Conservation (phyloP, 2,329 filamentous ascomycete species). For the Zymoseptoria tritici region DNA sequence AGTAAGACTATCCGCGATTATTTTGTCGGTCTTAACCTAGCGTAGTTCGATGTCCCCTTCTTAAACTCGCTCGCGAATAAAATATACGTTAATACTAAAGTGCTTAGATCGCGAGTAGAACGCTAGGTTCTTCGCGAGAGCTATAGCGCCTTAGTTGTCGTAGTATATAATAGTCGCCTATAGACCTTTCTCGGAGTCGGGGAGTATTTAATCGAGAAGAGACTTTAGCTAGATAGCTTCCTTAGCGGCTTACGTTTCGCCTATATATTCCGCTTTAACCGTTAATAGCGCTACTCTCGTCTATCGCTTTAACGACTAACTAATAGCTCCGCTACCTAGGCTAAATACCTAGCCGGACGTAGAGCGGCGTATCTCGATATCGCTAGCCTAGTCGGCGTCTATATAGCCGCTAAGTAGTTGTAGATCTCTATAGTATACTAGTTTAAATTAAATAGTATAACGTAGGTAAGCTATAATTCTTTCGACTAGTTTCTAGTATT, state of each 20-base stretch:
- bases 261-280: slow-evolving; percentile 23
- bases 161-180: slow-evolving; percentile 2
- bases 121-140: not conserved
- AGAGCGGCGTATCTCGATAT: slow-evolving; percentile 10
- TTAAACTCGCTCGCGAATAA: too few relatives aligned
- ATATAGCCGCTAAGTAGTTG: slow-evolving; percentile 13
- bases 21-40: too few relatives aligned
- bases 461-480: slow-evolving; percentile 8
- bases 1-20: too few relatives aligned
- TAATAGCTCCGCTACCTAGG: slow-evolving; percentile 1
- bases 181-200: slow-evolving; percentile 1
- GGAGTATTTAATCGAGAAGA: too few relatives aligned
- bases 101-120: slow-evolving; percentile 1
- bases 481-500: slow-evolving; percentile 9
- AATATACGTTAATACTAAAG: too few relatives aligned
- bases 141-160: slow-evolving; percentile 6
- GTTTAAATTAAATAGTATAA: slow-evolving; percentile 4
- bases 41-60: too few relatives aligned
- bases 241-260: slow-evolving; percentile 13
- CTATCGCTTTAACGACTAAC: slow-evolving; percentile 18
- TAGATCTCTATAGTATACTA: slow-evolving; percentile 7
- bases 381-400: slow-evolving; percentile 17
- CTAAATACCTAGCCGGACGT: slow-evolving; percentile 9
- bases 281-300: slow-evolving; percentile 15
- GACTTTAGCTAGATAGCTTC: slow-evolving; percentile 18